Evolutionary conservation across 371 early-diverging fungal species (phyloP), one percentile per base, ranked within the genome.

Genomic region (Mortierella sp.): DNA sequence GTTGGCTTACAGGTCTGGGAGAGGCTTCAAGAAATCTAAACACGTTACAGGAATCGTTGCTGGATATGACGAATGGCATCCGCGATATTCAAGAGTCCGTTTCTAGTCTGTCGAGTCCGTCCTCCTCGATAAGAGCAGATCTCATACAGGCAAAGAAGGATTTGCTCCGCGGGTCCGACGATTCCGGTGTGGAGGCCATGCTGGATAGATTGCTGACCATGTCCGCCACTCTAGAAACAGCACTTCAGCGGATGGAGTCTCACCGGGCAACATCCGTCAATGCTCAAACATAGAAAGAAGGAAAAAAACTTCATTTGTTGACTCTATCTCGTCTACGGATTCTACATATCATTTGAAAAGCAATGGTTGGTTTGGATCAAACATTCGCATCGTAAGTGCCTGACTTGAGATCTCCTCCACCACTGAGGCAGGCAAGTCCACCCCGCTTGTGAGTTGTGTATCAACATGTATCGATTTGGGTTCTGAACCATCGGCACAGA

Each of bases 361-460:
- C 3, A 16, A 21, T 10, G 65, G 58, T 4, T 54, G 62, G 0
- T 53, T 27, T 5, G 27, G 18, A 41, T 64, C 31, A 14, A 72
- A 61, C 43, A 72, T 8, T 9, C 49, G 28, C 12, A 18, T 45
- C 34, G 34, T 34, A 34, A 34, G 34, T 10, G 34, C 34, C 34
- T 34, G 34, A 10, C 34, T 34, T 34, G 34, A 34, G 7, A 34
- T 34, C 34, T 34, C 34, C 2, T 39, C 62, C 12, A 47, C 48
- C 9, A 72, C 14, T 0, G 47, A 61, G 7, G 52, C 54, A 1
- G 72, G 72, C 30, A 72, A 3, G 12, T 10, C 12, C n/a, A 72
- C 30, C 28, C 52, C 66, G 16, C 26, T 48, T 16, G 19, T 16
- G 41, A 41, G 1, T 24, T 14, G 28, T 50, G 27, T n/a, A 21